These are phyloP conservation scores for Chloromonas sp. DNA, from an alignment of 163 green algal species.

Conservation along the genomic window DNA sequence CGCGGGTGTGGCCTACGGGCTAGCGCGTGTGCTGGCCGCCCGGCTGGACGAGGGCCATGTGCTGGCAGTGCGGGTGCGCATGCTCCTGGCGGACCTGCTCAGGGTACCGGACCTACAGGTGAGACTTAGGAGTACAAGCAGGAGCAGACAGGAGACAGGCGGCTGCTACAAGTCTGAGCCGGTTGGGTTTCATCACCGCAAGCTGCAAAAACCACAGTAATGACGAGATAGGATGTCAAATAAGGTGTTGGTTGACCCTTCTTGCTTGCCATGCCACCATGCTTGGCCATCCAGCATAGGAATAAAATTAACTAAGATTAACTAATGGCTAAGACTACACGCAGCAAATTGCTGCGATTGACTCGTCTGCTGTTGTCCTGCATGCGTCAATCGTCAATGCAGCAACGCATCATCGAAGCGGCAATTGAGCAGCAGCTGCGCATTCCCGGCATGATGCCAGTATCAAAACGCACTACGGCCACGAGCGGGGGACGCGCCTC, in stretches of 20 bases:
- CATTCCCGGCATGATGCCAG: slow-evolving; percentile 2
- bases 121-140: not conserved
- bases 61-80: slow-evolving; percentile 20
- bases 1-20: slow-evolving; percentile 18
- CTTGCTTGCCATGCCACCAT: no score
- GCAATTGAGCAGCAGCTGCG: slow-evolving; percentile 1
- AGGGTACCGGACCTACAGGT: slow-evolving; percentile 22
- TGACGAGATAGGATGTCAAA: no score
- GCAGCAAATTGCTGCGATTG: no score
- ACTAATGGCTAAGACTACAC: no score
- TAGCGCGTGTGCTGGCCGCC: slow-evolving; percentile 18
- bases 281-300: no score
- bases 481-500: not conserved
- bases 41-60: slow-evolving; percentile 12
- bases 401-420: not conserved
- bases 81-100: slow-evolving; percentile 28
- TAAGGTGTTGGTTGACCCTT: no score
- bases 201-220: no score
- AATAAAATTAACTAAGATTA: no score
- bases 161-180: not conserved
- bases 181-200: not conserved
- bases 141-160: not conserved
- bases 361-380: no score
- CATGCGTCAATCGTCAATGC: not conserved
- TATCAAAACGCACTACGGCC: not conserved